Evolutionary conservation across 176 grass and related monocot species (phyloP).

Genomic region (Aegilops longissima): DNA sequence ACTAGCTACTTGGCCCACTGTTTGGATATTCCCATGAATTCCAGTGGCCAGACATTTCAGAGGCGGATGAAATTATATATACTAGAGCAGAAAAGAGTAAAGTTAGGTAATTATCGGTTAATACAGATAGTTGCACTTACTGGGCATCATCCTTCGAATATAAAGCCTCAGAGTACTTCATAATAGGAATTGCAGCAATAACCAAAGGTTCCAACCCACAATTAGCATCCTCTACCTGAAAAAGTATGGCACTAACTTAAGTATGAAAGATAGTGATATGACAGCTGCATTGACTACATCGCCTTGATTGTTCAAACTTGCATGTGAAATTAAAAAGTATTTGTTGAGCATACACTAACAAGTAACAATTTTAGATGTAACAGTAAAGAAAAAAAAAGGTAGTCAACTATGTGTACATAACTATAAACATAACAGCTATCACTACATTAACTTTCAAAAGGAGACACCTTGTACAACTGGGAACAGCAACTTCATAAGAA

Average conservation of each 20-base stretch:
- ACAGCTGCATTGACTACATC: not conserved
- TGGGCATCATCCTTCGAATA: conserved; percentile 59
- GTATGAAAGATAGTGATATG: not conserved
- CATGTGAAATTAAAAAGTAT: not conserved
- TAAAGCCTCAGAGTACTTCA: conserved; percentile 56
- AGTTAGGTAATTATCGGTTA: not conserved
- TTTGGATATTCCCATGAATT: not conserved
- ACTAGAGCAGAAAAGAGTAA: not conserved
- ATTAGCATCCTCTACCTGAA: conserved; percentile 47
- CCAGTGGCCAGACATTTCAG: not conserved
- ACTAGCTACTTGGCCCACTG: not conserved
- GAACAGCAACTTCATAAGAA: conserved; percentile 4
- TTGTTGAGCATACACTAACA: not conserved
- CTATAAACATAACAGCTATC: not conserved
- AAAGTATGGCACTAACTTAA: conserved; percentile 23
- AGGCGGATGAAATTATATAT: not conserved
- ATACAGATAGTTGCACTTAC: conserved; percentile 49
- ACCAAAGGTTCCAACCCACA: conserved; percentile 66
- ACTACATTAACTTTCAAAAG: not conserved
- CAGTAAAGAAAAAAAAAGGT: not conserved
- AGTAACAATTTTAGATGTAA: not conserved
- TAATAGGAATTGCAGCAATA: conserved; percentile 66
- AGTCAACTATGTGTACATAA: not conserved
- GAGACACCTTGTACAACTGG: not conserved
- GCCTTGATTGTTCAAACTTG: not conserved